Percentiles rank a stretch among this genome's conserved stretches.
phyloP scores from a whole-genome alignment of 1,284 basidiomycete genomes.

The Ceratobasidium sp. region DNA sequence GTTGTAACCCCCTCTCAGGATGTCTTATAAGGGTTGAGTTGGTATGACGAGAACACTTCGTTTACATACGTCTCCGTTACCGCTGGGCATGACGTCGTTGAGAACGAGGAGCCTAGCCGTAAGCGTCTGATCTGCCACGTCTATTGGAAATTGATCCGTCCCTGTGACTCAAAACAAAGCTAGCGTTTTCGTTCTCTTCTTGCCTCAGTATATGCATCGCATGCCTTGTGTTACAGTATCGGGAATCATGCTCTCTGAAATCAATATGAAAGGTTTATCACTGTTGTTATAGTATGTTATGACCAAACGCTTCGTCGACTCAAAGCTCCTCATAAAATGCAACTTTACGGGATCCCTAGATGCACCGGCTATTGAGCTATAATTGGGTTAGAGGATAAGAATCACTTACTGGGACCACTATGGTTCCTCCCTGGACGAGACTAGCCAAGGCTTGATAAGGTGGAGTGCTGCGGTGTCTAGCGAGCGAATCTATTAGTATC shows the following conservation, averaged over 20 bases:
- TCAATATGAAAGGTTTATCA: too few species aligned
- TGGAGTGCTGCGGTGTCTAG: constrained; percentile 8
- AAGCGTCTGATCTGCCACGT: background rate
- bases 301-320: background rate
- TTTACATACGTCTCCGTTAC: background rate
- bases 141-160: constrained; percentile 30
- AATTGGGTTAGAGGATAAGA: background rate
- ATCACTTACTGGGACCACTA: constrained; percentile 19
- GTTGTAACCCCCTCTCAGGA: background rate
- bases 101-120: constrained; percentile 5
- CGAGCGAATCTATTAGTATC: background rate
- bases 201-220: background rate
- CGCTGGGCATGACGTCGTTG: constrained; percentile 20
- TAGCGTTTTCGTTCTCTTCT: too few species aligned
- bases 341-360: constrained; percentile 11
- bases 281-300: background rate
- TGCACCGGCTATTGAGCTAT: background rate
- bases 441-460: background rate
- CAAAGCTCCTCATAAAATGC: constrained; percentile 19
- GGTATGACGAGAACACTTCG: constrained; percentile 6
- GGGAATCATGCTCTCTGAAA: too few species aligned
- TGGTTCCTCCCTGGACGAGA: background rate
- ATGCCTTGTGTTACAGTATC: background rate
- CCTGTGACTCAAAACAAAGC: too few species aligned
- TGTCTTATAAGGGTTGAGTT: background rate